These are phyloP conservation scores for Aureobasidium sp. DNA, from an alignment of 2,329 filamentous ascomycete species.

Conservation along the genomic window DNA sequence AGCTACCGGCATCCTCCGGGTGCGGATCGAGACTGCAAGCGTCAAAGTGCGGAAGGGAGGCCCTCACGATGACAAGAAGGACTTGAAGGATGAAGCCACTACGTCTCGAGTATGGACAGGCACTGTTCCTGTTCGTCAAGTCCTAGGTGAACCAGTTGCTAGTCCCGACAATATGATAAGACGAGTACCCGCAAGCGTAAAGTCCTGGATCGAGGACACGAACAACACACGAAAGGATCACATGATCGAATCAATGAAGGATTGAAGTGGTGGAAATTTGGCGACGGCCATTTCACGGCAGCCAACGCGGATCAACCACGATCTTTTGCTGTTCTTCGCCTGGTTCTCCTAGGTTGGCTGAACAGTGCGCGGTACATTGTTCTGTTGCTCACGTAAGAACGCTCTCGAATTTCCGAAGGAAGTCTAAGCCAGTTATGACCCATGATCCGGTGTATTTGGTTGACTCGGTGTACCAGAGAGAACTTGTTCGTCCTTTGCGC, in stretches of 20 bases:
- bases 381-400: not conserved
- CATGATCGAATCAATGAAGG: not conserved
- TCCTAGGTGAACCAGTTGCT: slow-evolving; percentile 54
- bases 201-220: slow-evolving; percentile 40
- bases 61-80: slow-evolving; percentile 53
- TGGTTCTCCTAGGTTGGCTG: not conserved
- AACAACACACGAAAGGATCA: slow-evolving; percentile 27
- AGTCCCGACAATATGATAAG: slow-evolving; percentile 50
- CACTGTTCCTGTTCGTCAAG: slow-evolving; percentile 55
- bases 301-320: not conserved
- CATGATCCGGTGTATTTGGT: slow-evolving; percentile 25
- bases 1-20: slow-evolving; percentile 62
- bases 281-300: not conserved
- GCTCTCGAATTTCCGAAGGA: not conserved
- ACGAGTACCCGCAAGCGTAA: slow-evolving; percentile 54
- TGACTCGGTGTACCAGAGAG: slow-evolving; percentile 21
- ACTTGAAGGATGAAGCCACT: slow-evolving; percentile 41
- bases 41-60: slow-evolving; percentile 63
- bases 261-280: not conserved
- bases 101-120: slow-evolving; percentile 49
- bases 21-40: slow-evolving; percentile 61
- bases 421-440: slow-evolving; percentile 10
- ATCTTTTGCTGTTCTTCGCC: not conserved
- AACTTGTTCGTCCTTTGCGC: slow-evolving; percentile 17
- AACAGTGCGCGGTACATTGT: not conserved